phyloP scores from a whole-genome alignment of 2,329 filamentous ascomycete species.

The Zasmidium cellare region DNA sequence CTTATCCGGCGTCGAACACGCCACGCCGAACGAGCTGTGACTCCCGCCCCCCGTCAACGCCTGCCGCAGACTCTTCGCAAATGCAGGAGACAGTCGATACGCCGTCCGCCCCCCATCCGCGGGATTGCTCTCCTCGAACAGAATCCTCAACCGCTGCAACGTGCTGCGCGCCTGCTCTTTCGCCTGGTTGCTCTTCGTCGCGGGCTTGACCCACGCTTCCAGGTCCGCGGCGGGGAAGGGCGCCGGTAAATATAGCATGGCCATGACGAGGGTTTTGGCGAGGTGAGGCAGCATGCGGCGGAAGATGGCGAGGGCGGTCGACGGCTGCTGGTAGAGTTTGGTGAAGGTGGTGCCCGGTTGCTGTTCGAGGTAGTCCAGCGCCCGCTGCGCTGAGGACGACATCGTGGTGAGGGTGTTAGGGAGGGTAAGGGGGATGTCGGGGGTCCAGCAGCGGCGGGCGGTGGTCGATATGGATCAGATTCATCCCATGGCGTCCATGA shows the following conservation, averaged over 20 bases:
- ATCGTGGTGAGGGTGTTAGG: slow-evolving; percentile 31
- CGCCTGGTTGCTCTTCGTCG: slow-evolving; percentile 47
- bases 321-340: slow-evolving; percentile 92
- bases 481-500: not conserved
- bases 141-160: slow-evolving; percentile 82
- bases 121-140: slow-evolving; percentile 63
- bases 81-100: slow-evolving; percentile 77
- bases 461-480: not conserved
- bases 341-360: slow-evolving; percentile 86
- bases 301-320: slow-evolving; percentile 92
- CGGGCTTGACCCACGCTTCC: slow-evolving; percentile 79
- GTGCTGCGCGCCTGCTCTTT: slow-evolving; percentile 82
- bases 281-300: slow-evolving; percentile 93
- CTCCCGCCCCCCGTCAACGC: slow-evolving; percentile 78
- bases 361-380: slow-evolving; percentile 89
- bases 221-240: slow-evolving; percentile 79
- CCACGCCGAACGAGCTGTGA: slow-evolving; percentile 87
- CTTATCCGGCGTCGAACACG: slow-evolving; percentile 65
- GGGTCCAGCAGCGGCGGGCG: not conserved
- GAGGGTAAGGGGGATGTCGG: slow-evolving; percentile 6
- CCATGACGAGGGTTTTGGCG: slow-evolving; percentile 94
- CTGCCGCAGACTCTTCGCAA: slow-evolving; percentile 77
- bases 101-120: slow-evolving; percentile 65
- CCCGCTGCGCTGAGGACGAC: slow-evolving; percentile 55
- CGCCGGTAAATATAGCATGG: slow-evolving; percentile 83